Evolutionary conservation across 192 early-diverging fungal genomes (phyloP).

Genomic region (Backusella liffmaniae): DNA sequence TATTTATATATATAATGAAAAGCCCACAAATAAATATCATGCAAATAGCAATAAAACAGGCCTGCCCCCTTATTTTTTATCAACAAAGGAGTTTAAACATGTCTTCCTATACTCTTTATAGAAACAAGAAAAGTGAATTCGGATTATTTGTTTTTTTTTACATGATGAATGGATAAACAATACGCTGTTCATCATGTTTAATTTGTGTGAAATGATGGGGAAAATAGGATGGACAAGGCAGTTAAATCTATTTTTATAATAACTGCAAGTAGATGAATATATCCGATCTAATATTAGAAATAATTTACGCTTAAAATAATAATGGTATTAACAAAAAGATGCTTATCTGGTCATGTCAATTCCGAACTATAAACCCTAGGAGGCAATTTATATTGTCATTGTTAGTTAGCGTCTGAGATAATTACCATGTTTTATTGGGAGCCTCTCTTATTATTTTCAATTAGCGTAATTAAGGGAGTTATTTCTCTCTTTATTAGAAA

Average conservation of each 20-base stretch:
- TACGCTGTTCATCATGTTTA: neutral
- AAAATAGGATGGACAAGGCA: neutral
- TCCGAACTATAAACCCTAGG: neutral
- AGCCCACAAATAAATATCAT: neutral
- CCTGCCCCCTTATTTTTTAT: neutral
- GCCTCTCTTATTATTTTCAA: neutral
- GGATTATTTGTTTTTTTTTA: neutral
- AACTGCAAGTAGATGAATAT: neutral
- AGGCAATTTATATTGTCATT: neutral
- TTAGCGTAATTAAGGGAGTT: neutral
- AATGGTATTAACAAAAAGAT: neutral
- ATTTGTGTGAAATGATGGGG: neutral
- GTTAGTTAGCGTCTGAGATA: neutral
- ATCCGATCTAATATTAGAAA: slow-evolving; percentile 3
- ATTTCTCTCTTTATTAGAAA: neutral
- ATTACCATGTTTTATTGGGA: neutral
- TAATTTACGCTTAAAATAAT: neutral
- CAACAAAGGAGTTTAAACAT: neutral
- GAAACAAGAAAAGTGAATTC: neutral
- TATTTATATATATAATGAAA: neutral
- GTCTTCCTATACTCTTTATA: neutral
- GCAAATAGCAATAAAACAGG: neutral
- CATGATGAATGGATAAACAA: neutral
- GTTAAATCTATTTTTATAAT: neutral
- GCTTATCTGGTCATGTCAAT: neutral